A percentile compares a stretch with the other conserved stretches of the same genome.
Conservation (phyloP, 2,329 filamentous ascomycete genomes). For the Esteya vermicola region DNA sequence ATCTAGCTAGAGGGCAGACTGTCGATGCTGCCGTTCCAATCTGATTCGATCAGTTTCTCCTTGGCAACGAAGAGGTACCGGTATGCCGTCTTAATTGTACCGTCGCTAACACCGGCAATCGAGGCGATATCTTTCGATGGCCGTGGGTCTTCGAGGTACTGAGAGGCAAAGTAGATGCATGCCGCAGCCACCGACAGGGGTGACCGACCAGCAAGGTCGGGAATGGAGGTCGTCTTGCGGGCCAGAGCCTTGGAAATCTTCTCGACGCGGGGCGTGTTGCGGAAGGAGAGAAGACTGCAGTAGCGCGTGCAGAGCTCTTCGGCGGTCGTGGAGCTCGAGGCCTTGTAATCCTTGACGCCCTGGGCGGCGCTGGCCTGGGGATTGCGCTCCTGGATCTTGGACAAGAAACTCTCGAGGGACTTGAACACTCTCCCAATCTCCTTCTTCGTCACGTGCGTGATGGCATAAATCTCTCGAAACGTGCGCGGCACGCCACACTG, state of each 20-base stretch:
- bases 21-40: slow-evolving; percentile 45
- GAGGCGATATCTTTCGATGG: slow-evolving; percentile 74
- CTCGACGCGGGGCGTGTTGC: slow-evolving; percentile 58
- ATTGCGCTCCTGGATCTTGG: slow-evolving; percentile 53
- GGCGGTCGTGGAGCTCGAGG: slow-evolving; percentile 63
- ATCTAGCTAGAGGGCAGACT: slow-evolving; percentile 48
- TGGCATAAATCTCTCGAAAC: slow-evolving; percentile 84
- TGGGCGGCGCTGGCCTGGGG: slow-evolving; percentile 27
- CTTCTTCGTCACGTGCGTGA: slow-evolving; percentile 92
- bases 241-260: slow-evolving; percentile 71
- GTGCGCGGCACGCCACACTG: slow-evolving; percentile 77
- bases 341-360: slow-evolving; percentile 53
- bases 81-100: slow-evolving; percentile 92
- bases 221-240: slow-evolving; percentile 59
- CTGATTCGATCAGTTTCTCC: slow-evolving; percentile 38
- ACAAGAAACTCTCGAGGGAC: slow-evolving; percentile 74
- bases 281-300: slow-evolving; percentile 66
- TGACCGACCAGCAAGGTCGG: slow-evolving; percentile 79
- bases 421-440: slow-evolving; percentile 97
- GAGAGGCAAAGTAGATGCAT: slow-evolving; percentile 91
- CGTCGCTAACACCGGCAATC: slow-evolving; percentile 84
- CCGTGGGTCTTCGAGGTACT: slow-evolving; percentile 67
- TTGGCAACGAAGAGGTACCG: slow-evolving; percentile 68
- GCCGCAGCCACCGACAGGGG: slow-evolving; percentile 88
- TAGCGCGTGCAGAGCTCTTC: slow-evolving; percentile 79